Evolutionary conservation across 2,329 filamentous ascomycete species (phyloP).

Genomic region (Emmonsiellopsis sp.): DNA sequence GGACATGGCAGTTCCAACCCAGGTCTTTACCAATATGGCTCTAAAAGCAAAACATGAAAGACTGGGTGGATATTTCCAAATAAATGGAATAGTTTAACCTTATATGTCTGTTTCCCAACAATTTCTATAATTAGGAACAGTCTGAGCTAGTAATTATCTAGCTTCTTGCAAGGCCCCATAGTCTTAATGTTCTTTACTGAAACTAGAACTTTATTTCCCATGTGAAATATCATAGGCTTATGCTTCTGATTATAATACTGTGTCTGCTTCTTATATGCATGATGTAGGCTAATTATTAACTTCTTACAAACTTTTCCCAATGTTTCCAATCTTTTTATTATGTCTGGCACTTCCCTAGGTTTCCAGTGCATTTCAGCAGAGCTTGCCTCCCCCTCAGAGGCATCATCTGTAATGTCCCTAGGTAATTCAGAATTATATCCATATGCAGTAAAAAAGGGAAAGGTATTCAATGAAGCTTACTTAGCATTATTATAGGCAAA

Average conservation of each 20-base stretch:
- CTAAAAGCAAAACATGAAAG: background rate
- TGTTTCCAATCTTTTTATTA: background rate
- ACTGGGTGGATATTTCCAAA: background rate
- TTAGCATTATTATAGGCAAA: background rate
- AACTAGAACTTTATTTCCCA: conserved; percentile 2
- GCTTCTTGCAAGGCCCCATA: background rate
- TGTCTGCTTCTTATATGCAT: background rate
- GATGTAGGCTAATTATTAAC: background rate
- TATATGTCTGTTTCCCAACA: background rate
- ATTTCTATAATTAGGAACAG: background rate
- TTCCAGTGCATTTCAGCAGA: background rate
- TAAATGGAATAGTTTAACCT: background rate
- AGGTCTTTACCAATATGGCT: background rate
- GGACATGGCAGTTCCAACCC: background rate
- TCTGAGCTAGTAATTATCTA: background rate
- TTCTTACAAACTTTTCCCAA: background rate
- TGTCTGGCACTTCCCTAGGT: background rate
- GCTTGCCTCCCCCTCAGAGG: too few species aligned
- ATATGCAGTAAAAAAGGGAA: background rate
- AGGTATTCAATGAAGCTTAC: background rate
- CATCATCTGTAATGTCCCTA: fast-evolving
- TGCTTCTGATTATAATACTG: background rate
- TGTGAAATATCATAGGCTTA: background rate
- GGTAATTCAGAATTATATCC: background rate
- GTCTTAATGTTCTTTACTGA: background rate